Conservation (phyloP, 108 stramenopile genomes). For the Cyclostephanos tholiformis region DNA sequence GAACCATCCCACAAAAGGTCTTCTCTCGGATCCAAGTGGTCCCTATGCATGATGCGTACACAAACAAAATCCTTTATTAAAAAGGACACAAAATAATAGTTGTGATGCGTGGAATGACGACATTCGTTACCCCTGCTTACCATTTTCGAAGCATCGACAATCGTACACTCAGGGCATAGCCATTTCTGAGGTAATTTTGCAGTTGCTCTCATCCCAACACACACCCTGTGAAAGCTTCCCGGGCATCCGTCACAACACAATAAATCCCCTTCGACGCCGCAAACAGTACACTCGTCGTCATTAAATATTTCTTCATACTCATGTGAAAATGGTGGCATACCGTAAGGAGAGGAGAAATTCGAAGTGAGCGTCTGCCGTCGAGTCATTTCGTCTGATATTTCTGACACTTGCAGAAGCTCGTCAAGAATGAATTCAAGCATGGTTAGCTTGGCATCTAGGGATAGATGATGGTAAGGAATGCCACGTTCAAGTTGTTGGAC, state of each 20-base stretch:
- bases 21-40: constrained; percentile 55
- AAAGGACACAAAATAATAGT: neutral
- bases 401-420: constrained; percentile 66
- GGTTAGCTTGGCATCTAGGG: constrained; percentile 58
- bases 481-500: constrained; percentile 57
- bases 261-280: constrained; percentile 77
- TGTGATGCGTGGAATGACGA: neutral
- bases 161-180: constrained; percentile 79
- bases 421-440: constrained; percentile 84
- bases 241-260: constrained; percentile 86
- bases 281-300: constrained; percentile 72
- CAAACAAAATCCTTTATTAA: too few relatives aligned
- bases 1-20: constrained; percentile 77
- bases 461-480: constrained; percentile 71
- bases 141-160: constrained; percentile 64
- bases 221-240: constrained; percentile 67
- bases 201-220: constrained; percentile 51
- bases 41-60: constrained; percentile 39
- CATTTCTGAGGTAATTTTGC: constrained; percentile 67
- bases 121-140: neutral
- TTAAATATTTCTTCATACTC: constrained; percentile 70
- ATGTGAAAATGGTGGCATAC: constrained; percentile 36
- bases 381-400: constrained; percentile 59
- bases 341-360: constrained; percentile 39
- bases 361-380: constrained; percentile 37